Percentiles rank a stretch among this genome's conserved stretches.
These are phyloP conservation scores for Cladosporium sp. DNA, from an alignment of 2,329 filamentous ascomycete species.

Conservation along the genomic window DNA sequence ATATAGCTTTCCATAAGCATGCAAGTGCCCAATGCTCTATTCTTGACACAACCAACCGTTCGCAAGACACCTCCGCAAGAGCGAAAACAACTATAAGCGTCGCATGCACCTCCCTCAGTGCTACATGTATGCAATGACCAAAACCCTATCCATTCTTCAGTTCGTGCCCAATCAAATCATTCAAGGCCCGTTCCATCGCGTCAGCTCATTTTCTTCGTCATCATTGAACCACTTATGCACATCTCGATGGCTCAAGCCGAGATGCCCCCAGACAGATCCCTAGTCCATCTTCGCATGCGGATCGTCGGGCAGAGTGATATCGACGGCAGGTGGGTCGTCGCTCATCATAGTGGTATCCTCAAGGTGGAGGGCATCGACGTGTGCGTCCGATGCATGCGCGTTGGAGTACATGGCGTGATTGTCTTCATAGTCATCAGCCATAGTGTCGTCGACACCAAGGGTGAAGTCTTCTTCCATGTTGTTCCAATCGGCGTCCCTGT, in stretches of 20 bases:
- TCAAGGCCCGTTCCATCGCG: too few species aligned
- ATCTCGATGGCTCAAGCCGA: not conserved
- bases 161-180: too few species aligned
- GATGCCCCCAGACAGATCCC: not conserved
- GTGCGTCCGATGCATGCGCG: not conserved
- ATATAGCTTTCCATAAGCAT: too few species aligned
- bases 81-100: too few species aligned
- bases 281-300: slow-evolving; percentile 9
- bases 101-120: too few species aligned
- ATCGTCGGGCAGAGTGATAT: not conserved
- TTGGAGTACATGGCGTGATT: not conserved
- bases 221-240: not conserved
- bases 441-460: not conserved
- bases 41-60: too few species aligned
- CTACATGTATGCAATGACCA: too few species aligned
- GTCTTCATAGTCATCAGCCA: not conserved
- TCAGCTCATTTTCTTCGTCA: not conserved
- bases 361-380: not conserved
- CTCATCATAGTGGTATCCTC: slow-evolving; percentile 1
- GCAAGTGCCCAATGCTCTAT: too few species aligned
- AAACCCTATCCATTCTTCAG: too few species aligned
- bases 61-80: too few species aligned
- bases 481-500: slow-evolving; percentile 3
- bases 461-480: not conserved
- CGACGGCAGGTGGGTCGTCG: slow-evolving; percentile 3